Percentiles rank a stretch among this genome's conserved stretches.
These are phyloP conservation scores for Cercospora zeae-maydis DNA, from an alignment of 2,329 filamentous ascomycete species.

Conservation along the genomic window DNA sequence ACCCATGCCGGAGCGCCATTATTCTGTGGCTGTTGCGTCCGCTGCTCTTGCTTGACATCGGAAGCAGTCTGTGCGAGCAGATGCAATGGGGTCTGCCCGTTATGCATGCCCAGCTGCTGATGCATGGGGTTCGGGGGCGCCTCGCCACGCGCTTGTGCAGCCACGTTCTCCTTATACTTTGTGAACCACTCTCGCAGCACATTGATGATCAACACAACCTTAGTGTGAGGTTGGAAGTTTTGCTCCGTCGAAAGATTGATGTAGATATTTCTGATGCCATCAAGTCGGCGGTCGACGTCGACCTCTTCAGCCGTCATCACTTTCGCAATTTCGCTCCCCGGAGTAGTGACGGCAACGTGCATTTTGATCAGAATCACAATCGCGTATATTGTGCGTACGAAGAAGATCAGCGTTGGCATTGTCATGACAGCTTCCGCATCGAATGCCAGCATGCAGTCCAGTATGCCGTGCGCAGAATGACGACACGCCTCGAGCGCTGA, in stretches of 20 bases:
- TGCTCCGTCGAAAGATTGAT: slow-evolving; percentile 21
- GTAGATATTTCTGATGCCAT: slow-evolving; percentile 45
- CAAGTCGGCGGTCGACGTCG: slow-evolving; percentile 47
- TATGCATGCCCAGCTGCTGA: slow-evolving; percentile 6
- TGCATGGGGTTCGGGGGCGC: slow-evolving; percentile 12
- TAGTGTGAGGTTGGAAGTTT: slow-evolving; percentile 42
- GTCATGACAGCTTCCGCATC: slow-evolving; percentile 44
- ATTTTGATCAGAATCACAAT: slow-evolving; percentile 59
- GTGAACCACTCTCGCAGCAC: slow-evolving; percentile 46
- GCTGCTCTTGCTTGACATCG: slow-evolving; percentile 14
- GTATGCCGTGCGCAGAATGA: slow-evolving; percentile 45
- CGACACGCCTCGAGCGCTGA: slow-evolving; percentile 47
- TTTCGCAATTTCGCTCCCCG: slow-evolving; percentile 47
- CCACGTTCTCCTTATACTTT: slow-evolving; percentile 35
- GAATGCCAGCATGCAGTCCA: slow-evolving; percentile 50
- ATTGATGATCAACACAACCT: slow-evolving; percentile 47
- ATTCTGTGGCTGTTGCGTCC: slow-evolving; percentile 10
- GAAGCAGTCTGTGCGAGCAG: slow-evolving; percentile 29
- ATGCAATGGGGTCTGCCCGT: slow-evolving; percentile 24
- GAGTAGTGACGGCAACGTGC: slow-evolving; percentile 53
- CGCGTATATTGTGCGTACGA: slow-evolving; percentile 56
- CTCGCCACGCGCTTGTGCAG: slow-evolving; percentile 24
- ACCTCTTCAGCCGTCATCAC: slow-evolving; percentile 49
- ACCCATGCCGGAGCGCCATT: slow-evolving; percentile 20
- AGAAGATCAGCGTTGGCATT: slow-evolving; percentile 44